Conservation (phyloP, 306 rosid species). For the Prunus salicina region DNA sequence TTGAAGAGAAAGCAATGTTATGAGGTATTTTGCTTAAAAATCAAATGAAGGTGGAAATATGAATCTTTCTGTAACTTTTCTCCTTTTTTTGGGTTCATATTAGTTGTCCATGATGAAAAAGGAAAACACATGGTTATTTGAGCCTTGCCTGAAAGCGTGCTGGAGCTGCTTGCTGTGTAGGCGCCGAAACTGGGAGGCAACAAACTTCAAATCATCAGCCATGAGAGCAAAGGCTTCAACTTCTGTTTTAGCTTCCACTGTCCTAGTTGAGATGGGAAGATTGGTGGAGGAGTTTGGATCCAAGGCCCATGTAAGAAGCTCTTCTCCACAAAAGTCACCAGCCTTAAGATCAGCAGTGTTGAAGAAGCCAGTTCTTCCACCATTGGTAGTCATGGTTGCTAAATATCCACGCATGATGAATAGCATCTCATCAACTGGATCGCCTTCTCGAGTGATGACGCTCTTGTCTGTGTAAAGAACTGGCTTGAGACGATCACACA, state of each 20-base stretch:
- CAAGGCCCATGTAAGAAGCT: slow-evolving; percentile 92
- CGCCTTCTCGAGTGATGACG: slow-evolving; percentile 71
- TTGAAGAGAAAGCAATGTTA: not conserved
- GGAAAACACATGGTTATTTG: slow-evolving; percentile 5
- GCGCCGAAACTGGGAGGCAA: slow-evolving; percentile 70
- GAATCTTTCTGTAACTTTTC: too few relatives aligned
- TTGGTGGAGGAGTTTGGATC: slow-evolving; percentile 54
- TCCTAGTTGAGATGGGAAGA: slow-evolving; percentile 76
- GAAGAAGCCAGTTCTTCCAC: slow-evolving; percentile 74
- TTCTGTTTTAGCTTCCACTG: slow-evolving; percentile 63
- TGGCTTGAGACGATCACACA: slow-evolving; percentile 76
- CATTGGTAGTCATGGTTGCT: slow-evolving; percentile 54
- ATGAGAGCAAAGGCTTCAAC: slow-evolving; percentile 85
- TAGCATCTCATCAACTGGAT: slow-evolving; percentile 89
- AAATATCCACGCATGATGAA: slow-evolving; percentile 77
- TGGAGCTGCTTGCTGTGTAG: slow-evolving; percentile 65
- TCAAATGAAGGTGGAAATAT: too few relatives aligned
- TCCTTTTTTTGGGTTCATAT: too few relatives aligned
- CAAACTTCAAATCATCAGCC: slow-evolving; percentile 69
- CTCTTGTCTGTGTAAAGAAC: slow-evolving; percentile 65
- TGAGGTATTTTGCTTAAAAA: too few relatives aligned
- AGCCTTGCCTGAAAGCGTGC: slow-evolving; percentile 67
- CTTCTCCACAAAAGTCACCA: slow-evolving; percentile 96
- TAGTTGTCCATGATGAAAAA: slow-evolving; percentile 1
- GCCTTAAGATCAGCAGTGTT: slow-evolving; percentile 51